Conservation (phyloP, 306 rosid species). For the Trifolium dubium region DNA sequence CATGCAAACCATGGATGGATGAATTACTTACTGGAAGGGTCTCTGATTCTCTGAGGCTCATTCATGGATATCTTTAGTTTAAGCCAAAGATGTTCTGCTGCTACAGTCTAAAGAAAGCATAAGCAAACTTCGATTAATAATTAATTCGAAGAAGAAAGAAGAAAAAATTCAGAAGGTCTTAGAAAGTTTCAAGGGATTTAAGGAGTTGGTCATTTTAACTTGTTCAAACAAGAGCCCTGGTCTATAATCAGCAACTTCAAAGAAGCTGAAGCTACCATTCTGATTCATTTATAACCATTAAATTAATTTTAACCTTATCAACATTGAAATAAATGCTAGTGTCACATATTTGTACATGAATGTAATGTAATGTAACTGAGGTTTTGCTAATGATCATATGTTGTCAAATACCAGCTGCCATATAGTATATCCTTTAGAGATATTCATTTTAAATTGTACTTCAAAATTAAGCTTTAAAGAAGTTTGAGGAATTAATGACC, state of each 20-base stretch:
- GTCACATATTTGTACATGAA: slow-evolving; percentile 33
- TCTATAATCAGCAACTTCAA: slow-evolving; percentile 33
- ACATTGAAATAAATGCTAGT: slow-evolving; percentile 11
- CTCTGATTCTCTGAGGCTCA: slow-evolving; percentile 34
- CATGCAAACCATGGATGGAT: slow-evolving; percentile 13
- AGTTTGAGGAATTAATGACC: slow-evolving; percentile 3
- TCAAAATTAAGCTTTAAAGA: neutral
- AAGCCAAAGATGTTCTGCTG: slow-evolving; percentile 37
- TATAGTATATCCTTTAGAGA: neutral
- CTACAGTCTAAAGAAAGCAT: slow-evolving; percentile 38
- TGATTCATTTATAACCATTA: slow-evolving; percentile 26
- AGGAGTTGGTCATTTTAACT: neutral
- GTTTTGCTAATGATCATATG: slow-evolving; percentile 26
- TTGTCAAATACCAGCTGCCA: neutral
- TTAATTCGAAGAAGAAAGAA: slow-evolving; percentile 34
- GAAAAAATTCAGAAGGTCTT: slow-evolving; percentile 39
- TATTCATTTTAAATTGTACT: neutral
- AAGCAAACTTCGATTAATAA: slow-evolving; percentile 29
- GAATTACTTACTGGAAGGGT: slow-evolving; percentile 38
- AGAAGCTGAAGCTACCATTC: slow-evolving; percentile 40
- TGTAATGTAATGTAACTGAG: neutral
- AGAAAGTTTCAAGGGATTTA: slow-evolving; percentile 16
- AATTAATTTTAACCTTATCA: slow-evolving; percentile 22
- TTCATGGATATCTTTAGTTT: slow-evolving; percentile 38
- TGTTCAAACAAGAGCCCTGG: neutral